These are phyloP conservation scores for Oryza nivara DNA, from an alignment of 176 grass and related monocot genomes.

Conservation along the genomic window DNA sequence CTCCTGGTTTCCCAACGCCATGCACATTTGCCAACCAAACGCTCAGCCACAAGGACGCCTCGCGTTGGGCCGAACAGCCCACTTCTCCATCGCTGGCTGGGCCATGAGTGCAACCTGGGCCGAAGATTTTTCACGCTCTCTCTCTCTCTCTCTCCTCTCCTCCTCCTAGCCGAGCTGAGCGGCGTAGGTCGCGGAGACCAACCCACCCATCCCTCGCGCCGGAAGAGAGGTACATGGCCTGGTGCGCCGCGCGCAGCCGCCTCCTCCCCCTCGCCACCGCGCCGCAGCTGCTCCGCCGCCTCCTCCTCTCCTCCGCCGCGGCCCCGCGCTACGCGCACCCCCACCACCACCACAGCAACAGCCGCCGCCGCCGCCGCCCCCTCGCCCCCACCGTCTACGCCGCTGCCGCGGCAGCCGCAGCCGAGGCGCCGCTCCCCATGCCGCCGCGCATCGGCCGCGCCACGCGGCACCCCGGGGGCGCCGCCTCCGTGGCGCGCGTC, in stretches of 20 bases:
- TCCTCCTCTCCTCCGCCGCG: not conserved
- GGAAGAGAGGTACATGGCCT: conserved; percentile 58
- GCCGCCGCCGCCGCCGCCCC: conserved; percentile 40
- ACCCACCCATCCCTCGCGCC: not conserved
- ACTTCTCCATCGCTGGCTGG: no score
- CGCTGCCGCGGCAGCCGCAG: not conserved
- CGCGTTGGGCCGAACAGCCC: not conserved
- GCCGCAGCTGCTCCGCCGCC: not conserved
- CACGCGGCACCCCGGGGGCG: conserved; percentile 51
- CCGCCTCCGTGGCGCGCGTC: conserved; percentile 61
- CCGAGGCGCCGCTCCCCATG: not conserved
- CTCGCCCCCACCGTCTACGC: conserved; percentile 20
- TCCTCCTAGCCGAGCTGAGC: not conserved
- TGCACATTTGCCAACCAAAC: no score
- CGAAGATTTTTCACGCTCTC: not conserved
- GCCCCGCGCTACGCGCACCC: conserved; percentile 23
- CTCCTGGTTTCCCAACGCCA: no score
- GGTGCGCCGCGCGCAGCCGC: conserved; percentile 55
- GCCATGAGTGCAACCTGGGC: not conserved
- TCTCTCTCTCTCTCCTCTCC: no score
- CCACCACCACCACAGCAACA: not conserved
- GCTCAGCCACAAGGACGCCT: no score
- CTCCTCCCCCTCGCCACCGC: conserved; percentile 29
- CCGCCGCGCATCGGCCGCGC: conserved; percentile 59
- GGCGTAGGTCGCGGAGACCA: not conserved